Percentiles rank a stretch among this genome's conserved stretches.
Evolutionary conservation across 441 rosid species (phyloP).

Genomic region (Syzygium syzygioides): DNA sequence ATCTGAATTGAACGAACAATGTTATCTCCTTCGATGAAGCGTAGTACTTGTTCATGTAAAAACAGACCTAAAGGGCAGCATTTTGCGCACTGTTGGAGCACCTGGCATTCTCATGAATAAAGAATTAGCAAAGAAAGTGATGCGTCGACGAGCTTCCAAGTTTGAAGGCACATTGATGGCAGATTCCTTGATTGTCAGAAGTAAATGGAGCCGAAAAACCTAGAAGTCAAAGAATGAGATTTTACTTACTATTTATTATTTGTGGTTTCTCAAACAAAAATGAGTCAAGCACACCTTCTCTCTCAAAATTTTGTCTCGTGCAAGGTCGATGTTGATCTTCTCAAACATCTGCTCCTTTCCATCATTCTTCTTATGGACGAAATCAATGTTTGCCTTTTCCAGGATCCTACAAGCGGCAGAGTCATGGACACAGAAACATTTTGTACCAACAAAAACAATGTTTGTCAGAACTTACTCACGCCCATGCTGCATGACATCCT

Average conservation of each 20-base stretch:
- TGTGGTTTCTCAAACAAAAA: neutral
- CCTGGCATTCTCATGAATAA: conserved; percentile 89
- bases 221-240: conserved; percentile 23
- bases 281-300: conserved; percentile 54
- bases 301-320: conserved; percentile 31
- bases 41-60: neutral
- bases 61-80: conserved; percentile 86
- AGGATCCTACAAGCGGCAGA: conserved; percentile 39
- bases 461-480: conserved; percentile 55
- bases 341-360: conserved; percentile 73
- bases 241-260: neutral
- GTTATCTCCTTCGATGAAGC: neutral
- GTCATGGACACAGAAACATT: conserved; percentile 7
- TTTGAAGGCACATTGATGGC: conserved; percentile 90
- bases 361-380: conserved; percentile 14
- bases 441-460: neutral
- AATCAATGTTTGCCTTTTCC: conserved; percentile 34
- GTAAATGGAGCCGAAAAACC: conserved; percentile 77
- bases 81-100: conserved; percentile 89
- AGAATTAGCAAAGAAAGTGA: conserved; percentile 96
- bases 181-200: conserved; percentile 89
- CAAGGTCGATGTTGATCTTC: conserved; percentile 40
- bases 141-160: conserved; percentile 95
- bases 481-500: conserved; percentile 75
- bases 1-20: neutral